These are phyloP conservation scores for Eimeria nieschulzi DNA, from an alignment of 169 alveolate species.

Conservation along the genomic window DNA sequence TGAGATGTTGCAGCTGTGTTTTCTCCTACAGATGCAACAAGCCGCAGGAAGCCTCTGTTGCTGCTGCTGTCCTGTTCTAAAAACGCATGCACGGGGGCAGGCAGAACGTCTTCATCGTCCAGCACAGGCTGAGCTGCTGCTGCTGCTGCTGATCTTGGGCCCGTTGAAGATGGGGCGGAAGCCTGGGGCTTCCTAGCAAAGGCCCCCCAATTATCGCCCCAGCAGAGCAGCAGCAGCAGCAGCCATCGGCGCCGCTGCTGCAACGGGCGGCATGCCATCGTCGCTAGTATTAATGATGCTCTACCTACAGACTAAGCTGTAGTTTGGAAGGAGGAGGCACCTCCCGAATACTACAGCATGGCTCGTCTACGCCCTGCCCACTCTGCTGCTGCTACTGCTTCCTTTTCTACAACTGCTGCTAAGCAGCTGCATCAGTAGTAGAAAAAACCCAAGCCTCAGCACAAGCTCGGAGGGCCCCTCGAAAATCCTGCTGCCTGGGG, in stretches of 20 bases:
- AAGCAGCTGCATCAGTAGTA: background rate
- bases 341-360: background rate
- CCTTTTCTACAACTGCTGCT: slow-evolving; percentile 16
- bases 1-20: slow-evolving; percentile 8
- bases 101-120: background rate
- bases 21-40: slow-evolving; percentile 11
- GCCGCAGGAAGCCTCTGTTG: slow-evolving; percentile 8
- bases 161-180: background rate
- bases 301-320: background rate
- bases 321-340: background rate
- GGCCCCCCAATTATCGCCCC: background rate
- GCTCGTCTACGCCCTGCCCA: background rate
- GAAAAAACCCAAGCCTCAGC: background rate
- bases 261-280: background rate
- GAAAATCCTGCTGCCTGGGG: background rate
- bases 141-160: slow-evolving; percentile 7
- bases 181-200: background rate
- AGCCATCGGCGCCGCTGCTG: slow-evolving; percentile 9
- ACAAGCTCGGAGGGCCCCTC: background rate
- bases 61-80: slow-evolving; percentile 18
- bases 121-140: background rate
- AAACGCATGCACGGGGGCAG: slow-evolving; percentile 17
- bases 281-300: background rate
- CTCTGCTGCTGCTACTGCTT: background rate
- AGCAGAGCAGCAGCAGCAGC: slow-evolving; percentile 38